Base-by-base conservation (phyloP, 352 stramenopile species). In the Globisporangium yorkense region DNA sequence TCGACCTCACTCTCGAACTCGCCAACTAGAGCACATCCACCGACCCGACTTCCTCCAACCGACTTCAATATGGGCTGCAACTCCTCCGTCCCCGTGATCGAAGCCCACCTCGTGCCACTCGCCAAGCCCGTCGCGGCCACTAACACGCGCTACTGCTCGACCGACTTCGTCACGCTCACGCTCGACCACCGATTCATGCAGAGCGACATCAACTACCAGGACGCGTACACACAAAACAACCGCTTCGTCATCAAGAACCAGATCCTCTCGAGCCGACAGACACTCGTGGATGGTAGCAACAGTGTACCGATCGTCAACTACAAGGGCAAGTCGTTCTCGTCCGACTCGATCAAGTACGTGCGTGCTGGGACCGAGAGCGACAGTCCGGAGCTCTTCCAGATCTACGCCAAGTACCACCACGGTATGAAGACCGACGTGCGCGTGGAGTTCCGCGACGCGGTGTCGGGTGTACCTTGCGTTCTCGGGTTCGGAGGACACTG, bases 401-500 rank as follows among this genome's bases (percentile, higher is more conserved):
- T 58, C 53, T 39, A 51, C 53, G 39, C 39, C 6, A n/a, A 50
- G 27, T 41, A 40, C 40, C 7, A 16, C 33, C 16, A 4, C 9
- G 21, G 20, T 2, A 31, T 6, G 21, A 3, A 20, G 13, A 44
- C 44, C 3, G 39, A 41, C 3, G 21, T 60, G 41, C 31, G 31
- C 31, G 31, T 35, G 31, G 5, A 10, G 5, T 35, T 35, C 4
- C 31, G 8, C 5, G 31, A 35, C 31, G 31, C 1, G 5, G 31
- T 35, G 31, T 35, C 31, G 31, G 54, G 43, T 13, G 4, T 10
- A 41, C 7, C 40, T 13, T 15, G 18, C 5, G 13, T 24, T 31
- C 15, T 46, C 40, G 40, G 16, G 1, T 46, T 46, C 40, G 40
- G 20, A n/a, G 40, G 40, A 20, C n/a, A 45, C 40, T 62, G 56